Evolutionary conservation across 306 rosid genomes (phyloP).

Genomic region (Casuarina equisetifolia): DNA sequence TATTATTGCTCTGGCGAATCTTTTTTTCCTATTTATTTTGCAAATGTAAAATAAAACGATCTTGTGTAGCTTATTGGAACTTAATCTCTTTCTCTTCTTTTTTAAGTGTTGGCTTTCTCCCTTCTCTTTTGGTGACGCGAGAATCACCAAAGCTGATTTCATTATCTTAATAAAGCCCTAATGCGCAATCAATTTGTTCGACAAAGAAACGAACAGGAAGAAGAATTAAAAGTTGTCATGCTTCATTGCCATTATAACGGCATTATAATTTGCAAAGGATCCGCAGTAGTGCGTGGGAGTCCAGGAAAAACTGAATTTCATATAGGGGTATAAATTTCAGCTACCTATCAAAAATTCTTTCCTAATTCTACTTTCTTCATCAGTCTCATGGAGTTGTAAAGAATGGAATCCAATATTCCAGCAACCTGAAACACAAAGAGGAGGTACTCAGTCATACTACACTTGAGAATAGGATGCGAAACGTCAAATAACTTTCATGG

Average conservation of each 20-base stretch:
- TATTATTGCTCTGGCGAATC: too few relatives aligned
- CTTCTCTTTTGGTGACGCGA: background rate
- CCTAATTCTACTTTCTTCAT: constrained; percentile 87
- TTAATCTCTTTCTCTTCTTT: background rate
- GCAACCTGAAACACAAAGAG: constrained; percentile 74
- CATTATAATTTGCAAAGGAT: constrained; percentile 14
- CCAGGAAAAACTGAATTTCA: constrained; percentile 35
- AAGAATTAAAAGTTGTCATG: constrained; percentile 24
- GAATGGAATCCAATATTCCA: constrained; percentile 87
- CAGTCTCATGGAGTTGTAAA: constrained; percentile 72
- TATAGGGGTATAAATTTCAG: constrained; percentile 18
- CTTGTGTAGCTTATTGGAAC: too few relatives aligned
- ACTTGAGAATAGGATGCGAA: background rate
- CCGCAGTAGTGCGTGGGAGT: constrained; percentile 21
- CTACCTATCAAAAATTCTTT: constrained; percentile 70
- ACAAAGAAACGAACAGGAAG: background rate
- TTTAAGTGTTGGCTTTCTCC: background rate
- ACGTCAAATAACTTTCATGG: background rate
- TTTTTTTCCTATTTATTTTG: too few relatives aligned
- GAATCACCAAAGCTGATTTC: background rate
- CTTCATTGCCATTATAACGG: constrained; percentile 16
- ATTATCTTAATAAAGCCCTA: too few relatives aligned
- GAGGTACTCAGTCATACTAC: constrained; percentile 22
- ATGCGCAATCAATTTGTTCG: too few relatives aligned
- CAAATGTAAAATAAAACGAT: too few relatives aligned